Percentiles rank a stretch among this genome's conserved stretches.
These are phyloP conservation scores for Senna siamea DNA, from an alignment of 306 rosid species.

Conservation along the genomic window DNA sequence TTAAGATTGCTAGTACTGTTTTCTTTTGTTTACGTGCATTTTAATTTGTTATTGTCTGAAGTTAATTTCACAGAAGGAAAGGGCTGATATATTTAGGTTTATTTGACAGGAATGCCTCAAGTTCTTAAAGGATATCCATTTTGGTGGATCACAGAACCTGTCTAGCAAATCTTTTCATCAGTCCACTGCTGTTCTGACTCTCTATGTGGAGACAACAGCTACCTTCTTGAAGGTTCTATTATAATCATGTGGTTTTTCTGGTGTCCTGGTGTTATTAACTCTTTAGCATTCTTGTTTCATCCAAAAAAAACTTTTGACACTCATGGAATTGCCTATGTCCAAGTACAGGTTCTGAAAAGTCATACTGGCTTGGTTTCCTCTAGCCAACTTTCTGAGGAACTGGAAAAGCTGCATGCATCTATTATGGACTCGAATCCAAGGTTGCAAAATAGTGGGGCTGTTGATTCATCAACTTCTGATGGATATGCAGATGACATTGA, in stretches of 20 bases:
- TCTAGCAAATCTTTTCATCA: slow-evolving; percentile 69
- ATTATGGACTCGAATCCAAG: slow-evolving; percentile 73
- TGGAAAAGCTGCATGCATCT: slow-evolving; percentile 73
- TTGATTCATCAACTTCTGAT: slow-evolving; percentile 70
- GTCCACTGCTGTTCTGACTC: slow-evolving; percentile 67
- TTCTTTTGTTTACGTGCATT: slow-evolving; percentile 21
- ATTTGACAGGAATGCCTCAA: slow-evolving; percentile 85
- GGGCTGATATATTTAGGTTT: slow-evolving; percentile 30
- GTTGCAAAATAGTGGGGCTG: slow-evolving; percentile 66
- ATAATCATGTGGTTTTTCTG: slow-evolving; percentile 25
- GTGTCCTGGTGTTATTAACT: slow-evolving; percentile 1
- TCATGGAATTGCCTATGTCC: slow-evolving; percentile 19
- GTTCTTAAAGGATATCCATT: slow-evolving; percentile 73
- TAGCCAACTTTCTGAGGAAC: slow-evolving; percentile 74
- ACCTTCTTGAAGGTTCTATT: slow-evolving; percentile 71
- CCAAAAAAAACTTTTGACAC: neutral
- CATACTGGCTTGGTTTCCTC: slow-evolving; percentile 56
- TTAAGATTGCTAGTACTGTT: neutral
- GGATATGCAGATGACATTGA: slow-evolving; percentile 87
- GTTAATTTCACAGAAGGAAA: slow-evolving; percentile 7
- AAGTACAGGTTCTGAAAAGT: slow-evolving; percentile 82
- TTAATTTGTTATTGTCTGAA: slow-evolving; percentile 7
- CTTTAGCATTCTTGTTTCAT: neutral
- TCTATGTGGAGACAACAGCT: slow-evolving; percentile 62
- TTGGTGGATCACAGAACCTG: slow-evolving; percentile 78